Evolutionary conservation across 2,329 filamentous ascomycete species (phyloP).

Genomic region (Herpotrichia juniperi): DNA sequence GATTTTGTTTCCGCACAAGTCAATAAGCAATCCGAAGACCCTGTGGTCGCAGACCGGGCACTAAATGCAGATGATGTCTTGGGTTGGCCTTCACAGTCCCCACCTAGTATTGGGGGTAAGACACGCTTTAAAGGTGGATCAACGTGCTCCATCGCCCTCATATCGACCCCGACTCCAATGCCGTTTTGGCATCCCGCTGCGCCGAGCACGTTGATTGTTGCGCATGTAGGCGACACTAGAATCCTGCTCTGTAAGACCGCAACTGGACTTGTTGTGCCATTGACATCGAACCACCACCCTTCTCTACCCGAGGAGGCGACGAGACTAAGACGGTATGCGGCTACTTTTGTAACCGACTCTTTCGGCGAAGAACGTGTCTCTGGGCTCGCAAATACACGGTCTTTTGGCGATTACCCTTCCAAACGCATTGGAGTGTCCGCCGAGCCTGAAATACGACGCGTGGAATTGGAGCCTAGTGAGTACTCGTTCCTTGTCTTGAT

Average conservation of each 20-base stretch:
- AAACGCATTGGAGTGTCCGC: constrained; percentile 95
- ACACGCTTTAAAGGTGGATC: constrained; percentile 91
- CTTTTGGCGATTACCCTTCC: constrained; percentile 89
- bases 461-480: constrained; percentile 81
- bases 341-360: constrained; percentile 89
- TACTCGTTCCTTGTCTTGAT: constrained; percentile 89
- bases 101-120: constrained; percentile 75
- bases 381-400: constrained; percentile 89
- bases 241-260: constrained; percentile 87
- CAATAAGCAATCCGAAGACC: constrained; percentile 74
- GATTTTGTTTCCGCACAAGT: constrained; percentile 94
- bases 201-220: constrained; percentile 81
- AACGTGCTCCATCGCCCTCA: constrained; percentile 86
- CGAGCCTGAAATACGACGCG: constrained; percentile 83
- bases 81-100: constrained; percentile 63
- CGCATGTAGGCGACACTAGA: constrained; percentile 92
- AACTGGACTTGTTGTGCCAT: constrained; percentile 77
- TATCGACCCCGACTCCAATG: constrained; percentile 87
- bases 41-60: constrained; percentile 73
- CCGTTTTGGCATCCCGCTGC: constrained; percentile 95
- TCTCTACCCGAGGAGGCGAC: constrained; percentile 83
- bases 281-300: constrained; percentile 93
- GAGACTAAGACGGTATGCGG: constrained; percentile 82
- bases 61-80: constrained; percentile 86
- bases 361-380: constrained; percentile 97